Conservation (phyloP, 2,329 filamentous ascomycete genomes). For the Zasmidium cellare region DNA sequence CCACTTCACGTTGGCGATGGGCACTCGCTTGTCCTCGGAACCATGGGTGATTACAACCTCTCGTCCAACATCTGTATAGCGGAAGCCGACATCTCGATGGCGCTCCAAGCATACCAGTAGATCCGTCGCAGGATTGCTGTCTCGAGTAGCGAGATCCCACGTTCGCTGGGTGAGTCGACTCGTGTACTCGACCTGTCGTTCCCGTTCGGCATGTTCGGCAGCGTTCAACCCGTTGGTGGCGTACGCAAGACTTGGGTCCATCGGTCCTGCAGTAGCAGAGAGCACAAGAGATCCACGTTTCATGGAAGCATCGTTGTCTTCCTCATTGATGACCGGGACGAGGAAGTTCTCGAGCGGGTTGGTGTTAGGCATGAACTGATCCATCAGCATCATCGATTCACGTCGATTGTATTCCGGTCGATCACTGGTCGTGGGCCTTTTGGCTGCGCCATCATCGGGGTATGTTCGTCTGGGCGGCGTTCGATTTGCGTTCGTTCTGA, state of each 20-base stretch:
- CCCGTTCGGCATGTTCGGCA: constrained; percentile 65
- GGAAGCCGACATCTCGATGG: constrained; percentile 87
- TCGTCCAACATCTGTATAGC: constrained; percentile 92
- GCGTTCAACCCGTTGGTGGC: constrained; percentile 40
- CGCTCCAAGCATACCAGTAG: constrained; percentile 89
- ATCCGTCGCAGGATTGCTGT: constrained; percentile 92
- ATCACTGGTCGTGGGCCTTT: constrained; percentile 26
- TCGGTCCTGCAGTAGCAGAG: constrained; percentile 34
- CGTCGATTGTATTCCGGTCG: constrained; percentile 37
- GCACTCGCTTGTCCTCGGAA: constrained; percentile 83
- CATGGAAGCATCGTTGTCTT: constrained; percentile 16
- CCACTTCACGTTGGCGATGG: constrained; percentile 94
- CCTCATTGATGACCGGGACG: constrained; percentile 24
- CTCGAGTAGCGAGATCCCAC: constrained; percentile 87
- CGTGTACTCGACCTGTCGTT: constrained; percentile 76
- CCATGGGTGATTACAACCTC: constrained; percentile 94
- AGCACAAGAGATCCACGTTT: constrained; percentile 28
- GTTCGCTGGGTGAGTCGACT: constrained; percentile 85
- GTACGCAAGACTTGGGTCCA: constrained; percentile 45
- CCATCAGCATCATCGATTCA: constrained; percentile 52
- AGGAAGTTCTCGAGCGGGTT: constrained; percentile 33
- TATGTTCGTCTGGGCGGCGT: constrained; percentile 16
- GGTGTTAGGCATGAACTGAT: constrained; percentile 45
- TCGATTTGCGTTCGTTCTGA: constrained; percentile 14
- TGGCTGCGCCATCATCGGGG: constrained; percentile 17